Evolutionary conservation across 352 stramenopile genomes (phyloP).

Genomic region (Vaucheria bursata): DNA sequence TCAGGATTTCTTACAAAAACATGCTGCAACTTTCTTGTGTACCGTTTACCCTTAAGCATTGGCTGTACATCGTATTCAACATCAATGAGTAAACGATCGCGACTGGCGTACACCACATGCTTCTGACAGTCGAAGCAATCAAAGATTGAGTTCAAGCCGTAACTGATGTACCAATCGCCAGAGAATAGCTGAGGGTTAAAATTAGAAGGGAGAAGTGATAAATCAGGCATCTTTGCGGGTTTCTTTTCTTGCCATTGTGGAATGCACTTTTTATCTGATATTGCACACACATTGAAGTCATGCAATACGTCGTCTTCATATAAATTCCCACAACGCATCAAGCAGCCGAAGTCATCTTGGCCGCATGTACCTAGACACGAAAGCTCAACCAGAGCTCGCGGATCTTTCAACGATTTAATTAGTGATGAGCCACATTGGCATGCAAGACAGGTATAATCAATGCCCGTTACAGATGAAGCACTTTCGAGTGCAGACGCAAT

Average conservation of each 20-base stretch:
- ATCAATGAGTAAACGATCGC: not conserved
- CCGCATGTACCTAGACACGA: not conserved
- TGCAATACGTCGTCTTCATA: conserved; percentile 6
- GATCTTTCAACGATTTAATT: not conserved
- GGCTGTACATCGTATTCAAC: conserved; percentile 5
- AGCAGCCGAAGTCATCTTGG: not conserved
- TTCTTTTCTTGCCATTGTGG: conserved; percentile 4
- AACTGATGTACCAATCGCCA: conserved; percentile 16
- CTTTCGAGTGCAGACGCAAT: too few relatives aligned
- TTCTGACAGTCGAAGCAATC: conserved; percentile 11
- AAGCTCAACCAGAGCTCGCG: not conserved
- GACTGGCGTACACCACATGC: not conserved
- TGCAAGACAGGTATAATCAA: not conserved
- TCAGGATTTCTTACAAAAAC: not conserved
- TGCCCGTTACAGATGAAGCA: not conserved
- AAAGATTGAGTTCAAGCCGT: conserved; percentile 12
- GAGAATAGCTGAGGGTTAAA: not conserved
- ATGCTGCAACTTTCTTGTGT: conserved; percentile 6
- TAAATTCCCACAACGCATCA: conserved; percentile 4
- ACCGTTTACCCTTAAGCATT: not conserved
- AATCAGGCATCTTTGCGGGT: not conserved
- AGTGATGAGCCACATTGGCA: not conserved
- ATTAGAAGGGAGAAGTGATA: not conserved
- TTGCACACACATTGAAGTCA: conserved; percentile 5
- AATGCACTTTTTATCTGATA: conserved; percentile 5